Conservation (phyloP, 495 filamentous ascomycete genomes). For the Penicillium herquei region DNA sequence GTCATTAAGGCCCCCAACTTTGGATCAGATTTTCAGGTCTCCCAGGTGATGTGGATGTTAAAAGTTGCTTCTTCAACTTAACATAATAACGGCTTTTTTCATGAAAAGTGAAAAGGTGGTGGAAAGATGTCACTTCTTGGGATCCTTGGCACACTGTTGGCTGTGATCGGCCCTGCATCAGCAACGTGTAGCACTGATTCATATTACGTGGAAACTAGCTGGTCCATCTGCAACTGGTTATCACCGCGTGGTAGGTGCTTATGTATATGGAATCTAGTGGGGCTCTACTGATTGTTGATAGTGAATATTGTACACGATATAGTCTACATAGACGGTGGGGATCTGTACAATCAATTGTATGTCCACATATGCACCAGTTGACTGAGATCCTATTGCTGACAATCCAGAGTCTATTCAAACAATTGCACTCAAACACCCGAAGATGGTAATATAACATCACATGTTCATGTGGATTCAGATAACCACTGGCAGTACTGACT, state of each 20-base stretch:
- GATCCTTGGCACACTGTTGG: slow-evolving; percentile 12
- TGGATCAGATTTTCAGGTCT: too few relatives aligned
- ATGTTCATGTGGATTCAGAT: too few relatives aligned
- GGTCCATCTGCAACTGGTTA: slow-evolving; percentile 59
- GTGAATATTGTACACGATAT: slow-evolving; percentile 63
- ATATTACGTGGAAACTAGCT: slow-evolving; percentile 39
- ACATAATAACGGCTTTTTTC: too few relatives aligned
- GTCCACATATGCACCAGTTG: neutral
- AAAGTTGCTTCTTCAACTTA: too few relatives aligned
- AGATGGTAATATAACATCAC: neutral
- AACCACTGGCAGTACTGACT: neutral
- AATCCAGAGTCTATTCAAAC: neutral
- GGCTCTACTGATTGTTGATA: slow-evolving; percentile 19
- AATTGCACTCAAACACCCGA: neutral
- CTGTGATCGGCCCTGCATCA: slow-evolving; percentile 11
- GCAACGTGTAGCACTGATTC: slow-evolving; percentile 9
- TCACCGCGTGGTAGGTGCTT: slow-evolving; percentile 43
- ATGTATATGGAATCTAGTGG: neutral
- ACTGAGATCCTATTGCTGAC: neutral
- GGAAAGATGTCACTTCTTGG: neutral
- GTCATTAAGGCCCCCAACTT: too few relatives aligned
- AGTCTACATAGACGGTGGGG: slow-evolving; percentile 68
- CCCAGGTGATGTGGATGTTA: too few relatives aligned
- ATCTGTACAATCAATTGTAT: slow-evolving; percentile 45
- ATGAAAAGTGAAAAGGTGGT: too few relatives aligned